phyloP scores from a whole-genome alignment of 257 asterid species.

The Solanum etuberosum region DNA sequence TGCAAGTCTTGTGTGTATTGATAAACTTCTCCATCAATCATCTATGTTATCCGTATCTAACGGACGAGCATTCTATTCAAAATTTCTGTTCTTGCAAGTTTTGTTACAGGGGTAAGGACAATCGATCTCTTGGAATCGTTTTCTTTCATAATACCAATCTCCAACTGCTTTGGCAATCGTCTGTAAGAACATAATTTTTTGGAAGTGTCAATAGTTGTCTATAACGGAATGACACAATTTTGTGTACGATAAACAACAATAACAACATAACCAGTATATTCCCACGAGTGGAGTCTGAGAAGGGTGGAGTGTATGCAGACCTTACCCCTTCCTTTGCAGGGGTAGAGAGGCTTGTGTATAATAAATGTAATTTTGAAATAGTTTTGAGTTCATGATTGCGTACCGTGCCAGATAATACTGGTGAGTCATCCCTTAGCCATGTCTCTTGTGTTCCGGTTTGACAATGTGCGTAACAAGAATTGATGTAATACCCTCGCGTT shows the following conservation, averaged over 20 bases:
- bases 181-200: constrained; percentile 19
- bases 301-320: not conserved
- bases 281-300: not conserved
- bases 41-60: not conserved
- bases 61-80: constrained; percentile 27
- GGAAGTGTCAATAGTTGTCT: not conserved
- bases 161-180: constrained; percentile 79
- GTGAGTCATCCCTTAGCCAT: constrained; percentile 62
- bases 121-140: constrained; percentile 58
- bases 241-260: not conserved
- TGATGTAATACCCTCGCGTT: constrained; percentile 63
- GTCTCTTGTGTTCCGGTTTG: constrained; percentile 74
- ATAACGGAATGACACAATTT: not conserved
- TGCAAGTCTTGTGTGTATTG: not conserved
- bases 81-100: constrained; percentile 73
- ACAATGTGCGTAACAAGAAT: constrained; percentile 84
- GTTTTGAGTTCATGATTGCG: not conserved
- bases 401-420: constrained; percentile 48
- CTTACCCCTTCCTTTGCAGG: not conserved
- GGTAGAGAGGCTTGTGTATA: not conserved
- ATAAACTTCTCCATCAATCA: not conserved
- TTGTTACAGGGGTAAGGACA: constrained; percentile 86
- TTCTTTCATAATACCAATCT: constrained; percentile 79
- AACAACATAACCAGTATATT: not conserved
- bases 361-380: not conserved